Conservation (phyloP, 2,329 filamentous ascomycete species). For the Didymella glomerata region DNA sequence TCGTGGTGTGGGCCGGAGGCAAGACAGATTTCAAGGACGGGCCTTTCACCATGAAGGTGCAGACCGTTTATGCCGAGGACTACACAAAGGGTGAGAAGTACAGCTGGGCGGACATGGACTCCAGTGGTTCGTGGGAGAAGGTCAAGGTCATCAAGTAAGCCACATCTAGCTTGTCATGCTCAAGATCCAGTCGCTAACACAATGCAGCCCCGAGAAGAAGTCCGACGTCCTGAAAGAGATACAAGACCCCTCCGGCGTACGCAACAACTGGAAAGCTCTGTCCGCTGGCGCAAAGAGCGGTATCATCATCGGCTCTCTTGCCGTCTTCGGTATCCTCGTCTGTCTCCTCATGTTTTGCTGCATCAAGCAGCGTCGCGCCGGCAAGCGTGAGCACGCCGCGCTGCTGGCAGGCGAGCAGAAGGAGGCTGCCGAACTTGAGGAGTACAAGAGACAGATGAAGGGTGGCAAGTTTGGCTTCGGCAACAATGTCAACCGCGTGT, state of each 20-base stretch:
- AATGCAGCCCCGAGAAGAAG: slow-evolving; percentile 27
- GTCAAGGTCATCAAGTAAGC: slow-evolving; percentile 58
- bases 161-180: not conserved
- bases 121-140: slow-evolving; percentile 66
- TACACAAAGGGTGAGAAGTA: slow-evolving; percentile 71
- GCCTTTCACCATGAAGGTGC: slow-evolving; percentile 78
- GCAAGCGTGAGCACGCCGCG: slow-evolving; percentile 44
- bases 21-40: slow-evolving; percentile 70
- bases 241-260: slow-evolving; percentile 46
- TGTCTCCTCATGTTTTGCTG: slow-evolving; percentile 48
- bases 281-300: slow-evolving; percentile 46
- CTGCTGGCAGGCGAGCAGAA: slow-evolving; percentile 47
- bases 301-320: slow-evolving; percentile 44
- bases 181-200: not conserved
- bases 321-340: slow-evolving; percentile 38
- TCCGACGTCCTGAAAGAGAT: slow-evolving; percentile 49
- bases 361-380: slow-evolving; percentile 51
- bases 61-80: slow-evolving; percentile 65
- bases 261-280: slow-evolving; percentile 47
- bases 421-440: slow-evolving; percentile 48
- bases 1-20: slow-evolving; percentile 69
- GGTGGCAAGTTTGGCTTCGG: slow-evolving; percentile 36
- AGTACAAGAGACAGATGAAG: slow-evolving; percentile 45
- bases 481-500: slow-evolving; percentile 22
- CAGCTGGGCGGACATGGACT: slow-evolving; percentile 62